phyloP scores from a whole-genome alignment of 139 green algal species.

The Chlorella sp. region DNA sequence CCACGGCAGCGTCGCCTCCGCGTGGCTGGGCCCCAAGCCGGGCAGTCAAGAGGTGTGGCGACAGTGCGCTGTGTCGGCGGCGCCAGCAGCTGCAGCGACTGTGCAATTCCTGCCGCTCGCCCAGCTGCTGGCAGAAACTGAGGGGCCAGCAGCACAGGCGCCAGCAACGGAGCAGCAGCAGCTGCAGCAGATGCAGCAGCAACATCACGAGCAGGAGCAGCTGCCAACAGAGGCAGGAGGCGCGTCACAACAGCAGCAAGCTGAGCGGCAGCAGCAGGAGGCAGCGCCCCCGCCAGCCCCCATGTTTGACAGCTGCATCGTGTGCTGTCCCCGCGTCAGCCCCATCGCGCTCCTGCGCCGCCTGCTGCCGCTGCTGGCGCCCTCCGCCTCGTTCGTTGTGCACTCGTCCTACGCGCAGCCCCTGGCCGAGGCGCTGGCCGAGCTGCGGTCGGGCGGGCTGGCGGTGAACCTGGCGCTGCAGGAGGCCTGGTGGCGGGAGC shows the following conservation, averaged over 20 bases:
- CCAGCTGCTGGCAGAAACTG: conserved; percentile 29
- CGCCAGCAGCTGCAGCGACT: too few relatives aligned
- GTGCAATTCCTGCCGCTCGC: conserved; percentile 44
- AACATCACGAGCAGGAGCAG: background rate
- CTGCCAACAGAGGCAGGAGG: background rate
- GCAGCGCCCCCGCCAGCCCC: background rate
- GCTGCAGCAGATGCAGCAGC: conserved; percentile 3
- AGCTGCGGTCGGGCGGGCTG: conserved; percentile 18
- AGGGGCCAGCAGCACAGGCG: conserved; percentile 16
- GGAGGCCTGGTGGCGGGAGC: conserved; percentile 78
- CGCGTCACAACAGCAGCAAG: background rate
- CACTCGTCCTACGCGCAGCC: conserved; percentile 64
- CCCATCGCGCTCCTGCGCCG: conserved; percentile 46
- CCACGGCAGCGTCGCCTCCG: conserved; percentile 52
- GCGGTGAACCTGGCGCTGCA: conserved; percentile 45
- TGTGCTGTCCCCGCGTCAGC: conserved; percentile 57
- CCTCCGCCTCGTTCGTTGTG: conserved; percentile 74
- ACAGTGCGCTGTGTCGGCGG: too few relatives aligned
- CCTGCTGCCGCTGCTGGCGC: conserved; percentile 72
- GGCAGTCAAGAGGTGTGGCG: conserved; percentile 24
- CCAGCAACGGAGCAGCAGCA: conserved; percentile 14
- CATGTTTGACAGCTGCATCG: conserved; percentile 76
- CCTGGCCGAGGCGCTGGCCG: conserved; percentile 64
- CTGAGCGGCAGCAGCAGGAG: conserved; percentile 13
- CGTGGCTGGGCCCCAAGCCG: conserved; percentile 35